These are phyloP conservation scores for Carallia pectinifolia DNA, from an alignment of 345 rosid species.

Conservation along the genomic window DNA sequence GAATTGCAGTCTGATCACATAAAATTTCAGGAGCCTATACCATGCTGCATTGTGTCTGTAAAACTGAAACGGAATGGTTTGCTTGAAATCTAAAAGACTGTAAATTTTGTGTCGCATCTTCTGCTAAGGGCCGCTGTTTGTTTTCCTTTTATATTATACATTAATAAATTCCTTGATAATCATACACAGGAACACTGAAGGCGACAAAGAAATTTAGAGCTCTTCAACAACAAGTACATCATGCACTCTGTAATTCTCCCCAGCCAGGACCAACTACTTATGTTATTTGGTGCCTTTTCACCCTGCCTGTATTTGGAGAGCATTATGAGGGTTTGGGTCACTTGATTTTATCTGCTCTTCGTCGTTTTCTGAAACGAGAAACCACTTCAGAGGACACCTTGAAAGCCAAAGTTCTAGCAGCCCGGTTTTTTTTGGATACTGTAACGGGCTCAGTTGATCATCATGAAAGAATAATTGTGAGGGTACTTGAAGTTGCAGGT, in stretches of 20 bases:
- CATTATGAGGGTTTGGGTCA: slow-evolving; percentile 88
- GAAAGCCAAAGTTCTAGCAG: slow-evolving; percentile 60
- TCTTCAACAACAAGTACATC: slow-evolving; percentile 71
- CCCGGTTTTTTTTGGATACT: slow-evolving; percentile 51
- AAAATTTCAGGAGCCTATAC: neutral
- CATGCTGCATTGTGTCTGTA: neutral
- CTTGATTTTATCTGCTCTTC: slow-evolving; percentile 73
- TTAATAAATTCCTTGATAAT: neutral
- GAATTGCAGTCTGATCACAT: neutral
- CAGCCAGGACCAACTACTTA: slow-evolving; percentile 74
- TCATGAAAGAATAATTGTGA: slow-evolving; percentile 58
- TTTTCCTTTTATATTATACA: neutral
- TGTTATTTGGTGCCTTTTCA: slow-evolving; percentile 54
- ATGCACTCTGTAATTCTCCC: slow-evolving; percentile 56
- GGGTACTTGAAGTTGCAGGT: slow-evolving; percentile 59
- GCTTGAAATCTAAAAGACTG: slow-evolving; percentile 2
- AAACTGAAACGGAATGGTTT: neutral
- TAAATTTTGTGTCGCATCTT: neutral
- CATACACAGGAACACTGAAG: slow-evolving; percentile 59
- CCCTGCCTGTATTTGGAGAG: slow-evolving; percentile 68
- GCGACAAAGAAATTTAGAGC: slow-evolving; percentile 71
- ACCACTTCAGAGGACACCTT: slow-evolving; percentile 36
- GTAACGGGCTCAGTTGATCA: slow-evolving; percentile 49
- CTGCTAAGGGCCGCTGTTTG: slow-evolving; percentile 1
- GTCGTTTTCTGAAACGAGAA: slow-evolving; percentile 50